These are phyloP conservation scores for Purpureocillium lavendulum DNA, from an alignment of 2,329 filamentous ascomycete genomes.

Conservation along the genomic window DNA sequence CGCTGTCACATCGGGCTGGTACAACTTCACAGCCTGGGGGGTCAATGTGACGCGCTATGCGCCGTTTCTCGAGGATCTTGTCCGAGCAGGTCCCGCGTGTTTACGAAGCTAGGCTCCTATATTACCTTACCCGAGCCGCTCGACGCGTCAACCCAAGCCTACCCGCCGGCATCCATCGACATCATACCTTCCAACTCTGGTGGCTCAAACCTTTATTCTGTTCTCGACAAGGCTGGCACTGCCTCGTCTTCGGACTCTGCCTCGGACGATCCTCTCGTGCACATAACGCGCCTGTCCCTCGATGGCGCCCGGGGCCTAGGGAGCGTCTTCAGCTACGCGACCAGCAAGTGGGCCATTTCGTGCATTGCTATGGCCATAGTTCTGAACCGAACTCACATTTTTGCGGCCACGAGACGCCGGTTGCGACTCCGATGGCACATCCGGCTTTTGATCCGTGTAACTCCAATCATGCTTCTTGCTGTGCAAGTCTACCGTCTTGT, in stretches of 20 bases:
- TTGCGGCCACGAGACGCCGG: conserved; percentile 77
- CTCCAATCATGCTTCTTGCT: conserved; percentile 62
- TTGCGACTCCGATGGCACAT: conserved; percentile 68
- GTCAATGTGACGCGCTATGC: conserved; percentile 51
- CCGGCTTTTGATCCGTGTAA: conserved; percentile 59
- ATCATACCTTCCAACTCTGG: conserved; percentile 14
- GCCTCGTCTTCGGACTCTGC: conserved; percentile 2
- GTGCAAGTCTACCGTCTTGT: conserved; percentile 63
- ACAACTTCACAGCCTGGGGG: conserved; percentile 48
- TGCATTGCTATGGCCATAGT: conserved; percentile 82
- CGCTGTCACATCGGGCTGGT: conserved; percentile 26
- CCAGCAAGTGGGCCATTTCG: conserved; percentile 83
- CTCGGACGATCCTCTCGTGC: conserved; percentile 9
- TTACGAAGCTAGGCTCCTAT: conserved; percentile 59
- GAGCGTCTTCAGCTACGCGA: conserved; percentile 83
- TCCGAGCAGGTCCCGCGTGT: conserved; percentile 63
- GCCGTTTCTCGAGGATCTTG: conserved; percentile 59
- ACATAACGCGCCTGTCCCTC: conserved; percentile 40
- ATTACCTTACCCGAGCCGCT: conserved; percentile 51
- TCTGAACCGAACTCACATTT: conserved; percentile 87
- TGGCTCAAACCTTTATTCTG: conserved; percentile 17
- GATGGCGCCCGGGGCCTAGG: conserved; percentile 63
- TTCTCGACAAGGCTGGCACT: conserved; percentile 16
- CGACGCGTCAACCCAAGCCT: conserved; percentile 31
- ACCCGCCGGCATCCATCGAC: conserved; percentile 12